Evolutionary conservation across 148 eudicot species (phyloP).

Genomic region (Heliamphora exappendiculata): DNA sequence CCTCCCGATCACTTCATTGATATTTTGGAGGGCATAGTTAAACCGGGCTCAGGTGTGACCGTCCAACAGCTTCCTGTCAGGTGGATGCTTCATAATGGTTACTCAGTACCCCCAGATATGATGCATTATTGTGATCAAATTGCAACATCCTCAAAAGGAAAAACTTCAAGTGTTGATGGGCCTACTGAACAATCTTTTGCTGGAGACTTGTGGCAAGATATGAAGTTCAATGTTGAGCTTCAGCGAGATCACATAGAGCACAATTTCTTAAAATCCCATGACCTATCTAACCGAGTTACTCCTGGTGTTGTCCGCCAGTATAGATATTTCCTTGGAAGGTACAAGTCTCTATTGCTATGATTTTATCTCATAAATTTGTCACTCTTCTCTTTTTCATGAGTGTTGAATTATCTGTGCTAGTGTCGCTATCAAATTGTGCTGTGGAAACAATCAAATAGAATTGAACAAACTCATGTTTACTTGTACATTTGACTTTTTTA

Average conservation of each 20-base stretch:
- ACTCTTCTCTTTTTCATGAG: background rate
- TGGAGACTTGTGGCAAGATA: constrained; percentile 42
- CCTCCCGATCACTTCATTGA: constrained; percentile 95
- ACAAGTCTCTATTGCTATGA: background rate
- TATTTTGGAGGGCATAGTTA: constrained; percentile 75
- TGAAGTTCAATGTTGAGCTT: constrained; percentile 29
- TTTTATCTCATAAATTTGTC: background rate
- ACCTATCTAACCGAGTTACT: constrained; percentile 56
- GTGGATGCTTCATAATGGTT: constrained; percentile 98
- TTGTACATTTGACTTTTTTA: background rate
- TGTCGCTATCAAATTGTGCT: too few relatives aligned
- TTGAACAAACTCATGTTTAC: background rate
- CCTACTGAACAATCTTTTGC: constrained; percentile 31
- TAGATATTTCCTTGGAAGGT: constrained; percentile 94
- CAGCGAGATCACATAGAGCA: constrained; percentile 38
- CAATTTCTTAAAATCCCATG: constrained; percentile 39
- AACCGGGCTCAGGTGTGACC: constrained; percentile 57
- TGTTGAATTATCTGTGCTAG: background rate
- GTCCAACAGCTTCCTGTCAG: constrained; percentile 82
- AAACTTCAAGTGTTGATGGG: constrained; percentile 18
- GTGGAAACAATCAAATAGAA: background rate
- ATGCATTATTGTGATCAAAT: constrained; percentile 62
- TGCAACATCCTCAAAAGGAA: constrained; percentile 39
- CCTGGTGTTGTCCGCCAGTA: constrained; percentile 64
- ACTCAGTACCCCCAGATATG: constrained; percentile 90